phyloP scores from a whole-genome alignment of 192 early-diverging fungal genomes.

The Rhizophagus sp. region DNA sequence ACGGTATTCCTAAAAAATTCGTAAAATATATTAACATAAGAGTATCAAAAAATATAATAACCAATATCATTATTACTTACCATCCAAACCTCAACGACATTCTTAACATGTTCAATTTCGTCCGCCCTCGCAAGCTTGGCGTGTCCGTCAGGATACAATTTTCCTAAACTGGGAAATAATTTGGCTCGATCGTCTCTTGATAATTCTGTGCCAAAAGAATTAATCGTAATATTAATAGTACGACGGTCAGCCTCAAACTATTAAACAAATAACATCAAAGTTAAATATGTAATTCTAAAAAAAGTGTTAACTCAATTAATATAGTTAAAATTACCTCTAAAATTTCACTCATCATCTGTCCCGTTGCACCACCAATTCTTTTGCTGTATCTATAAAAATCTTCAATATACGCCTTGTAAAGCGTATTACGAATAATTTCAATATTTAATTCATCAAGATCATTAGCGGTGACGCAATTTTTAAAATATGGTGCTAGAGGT shows the following conservation, averaged over 20 bases:
- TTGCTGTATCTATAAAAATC: slow-evolving; percentile 93
- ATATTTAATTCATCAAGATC: slow-evolving; percentile 99
- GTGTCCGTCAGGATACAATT: slow-evolving; percentile 91
- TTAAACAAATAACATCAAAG: background rate
- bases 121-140: slow-evolving; percentile 81
- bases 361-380: slow-evolving; percentile 80
- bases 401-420: slow-evolving; percentile 98
- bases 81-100: slow-evolving; percentile 76
- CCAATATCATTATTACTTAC: slow-evolving; percentile 44
- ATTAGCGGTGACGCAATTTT: slow-evolving; percentile 93
- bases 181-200: slow-evolving; percentile 95
- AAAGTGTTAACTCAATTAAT: background rate
- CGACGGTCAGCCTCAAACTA: slow-evolving; percentile 98
- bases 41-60: background rate
- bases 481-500: slow-evolving; percentile 95
- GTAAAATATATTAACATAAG: background rate
- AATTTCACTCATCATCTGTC: slow-evolving; percentile 91
- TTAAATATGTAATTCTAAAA: slow-evolving; percentile 6
- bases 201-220: slow-evolving; percentile 97
- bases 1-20: slow-evolving; percentile 75
- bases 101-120: slow-evolving; percentile 93
- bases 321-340: slow-evolving; percentile 60
- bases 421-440: slow-evolving; percentile 99
- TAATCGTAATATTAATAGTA: slow-evolving; percentile 98
- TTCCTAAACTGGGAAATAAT: slow-evolving; percentile 90